Base-by-base conservation (phyloP, 805 yeast genomes). In the Hanseniaspora valbyensis region DNA sequence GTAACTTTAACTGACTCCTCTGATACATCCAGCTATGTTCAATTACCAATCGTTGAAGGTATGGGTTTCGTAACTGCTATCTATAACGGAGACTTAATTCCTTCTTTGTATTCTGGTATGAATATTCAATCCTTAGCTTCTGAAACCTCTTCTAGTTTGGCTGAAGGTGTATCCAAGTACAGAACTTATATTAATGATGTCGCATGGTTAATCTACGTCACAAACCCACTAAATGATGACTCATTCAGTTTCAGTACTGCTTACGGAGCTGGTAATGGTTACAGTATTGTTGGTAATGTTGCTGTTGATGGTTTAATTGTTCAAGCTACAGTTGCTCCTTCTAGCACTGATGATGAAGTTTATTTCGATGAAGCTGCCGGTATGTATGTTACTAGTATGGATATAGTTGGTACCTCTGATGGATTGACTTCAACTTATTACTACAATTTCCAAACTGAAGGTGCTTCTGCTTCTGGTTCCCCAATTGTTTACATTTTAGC, bases 351-450 rank as follows among this genome's bases (percentile, higher is more conserved):
- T 9, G 60, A 63, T 29, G 76, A 72, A 22, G 61, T 66, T 7
- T 66, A 61, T 54, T 79, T 80, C 59, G 89, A 81, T 61, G 56
- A 66, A 39, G 77, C 83, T 19, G 89, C 92, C 37, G 94, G 94
- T 37, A 67, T 71, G 56, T 83, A 80, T 59, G 77, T 75, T 2
- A 71, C 72, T 2, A 70, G 69, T 30, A 80, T 79, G 18, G 52
- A 59, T 3, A 58, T 80, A 19, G 56, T 59, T 19, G 85, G 83
- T 49, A 61, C 71, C 22, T 56, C 71, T 14, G 66, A 68, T 24
- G 77, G 78, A 16, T 53, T 64, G 3, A 54, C 66, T 24, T 81
- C 79, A 10, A 59, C 65, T 16, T 80, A 78, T 60, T 57, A 66
- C 34, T 71, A 78, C 57, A 58, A 58, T 4, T 81, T 77, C 62